Evolutionary conservation across 1,284 basidiomycete species (phyloP).

Genomic region (Heterobasidion annosum): DNA sequence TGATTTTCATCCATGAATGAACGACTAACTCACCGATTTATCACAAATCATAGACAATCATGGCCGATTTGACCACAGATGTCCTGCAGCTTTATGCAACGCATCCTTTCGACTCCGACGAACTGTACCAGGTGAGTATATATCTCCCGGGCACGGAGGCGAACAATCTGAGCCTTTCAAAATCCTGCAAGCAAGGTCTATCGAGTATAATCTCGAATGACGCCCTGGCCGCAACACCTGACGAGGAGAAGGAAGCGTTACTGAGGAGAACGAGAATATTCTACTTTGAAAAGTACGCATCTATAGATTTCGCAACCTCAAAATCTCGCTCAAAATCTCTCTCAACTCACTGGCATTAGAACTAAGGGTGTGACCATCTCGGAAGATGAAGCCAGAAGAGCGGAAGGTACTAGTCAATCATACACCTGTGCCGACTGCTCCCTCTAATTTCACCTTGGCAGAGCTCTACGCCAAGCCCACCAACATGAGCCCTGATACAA

Average conservation of each 20-base stretch:
- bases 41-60: background rate
- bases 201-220: constrained; percentile 40
- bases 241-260: constrained; percentile 36
- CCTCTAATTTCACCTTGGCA: background rate
- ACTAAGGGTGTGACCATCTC: constrained; percentile 14
- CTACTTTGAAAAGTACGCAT: constrained; percentile 60
- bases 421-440: background rate
- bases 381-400: constrained; percentile 14
- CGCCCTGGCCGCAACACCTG: constrained; percentile 25
- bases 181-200: constrained; percentile 49
- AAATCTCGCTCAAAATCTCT: constrained; percentile 1
- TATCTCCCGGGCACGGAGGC: background rate
- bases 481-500: background rate
- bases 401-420: constrained; percentile 5
- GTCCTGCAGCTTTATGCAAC: constrained; percentile 19
- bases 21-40: too few relatives aligned
- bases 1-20: too few relatives aligned
- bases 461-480: background rate
- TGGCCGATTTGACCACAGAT: background rate
- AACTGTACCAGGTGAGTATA: constrained; percentile 43
- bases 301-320: background rate
- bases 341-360: constrained; percentile 7
- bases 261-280: constrained; percentile 50
- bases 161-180: background rate
- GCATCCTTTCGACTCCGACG: constrained; percentile 48